A percentile compares a stretch with the other conserved stretches of the same genome.
These are phyloP conservation scores for Amaranthus hypochondriacus DNA, from an alignment of 148 eudicot genomes.

Conservation along the genomic window DNA sequence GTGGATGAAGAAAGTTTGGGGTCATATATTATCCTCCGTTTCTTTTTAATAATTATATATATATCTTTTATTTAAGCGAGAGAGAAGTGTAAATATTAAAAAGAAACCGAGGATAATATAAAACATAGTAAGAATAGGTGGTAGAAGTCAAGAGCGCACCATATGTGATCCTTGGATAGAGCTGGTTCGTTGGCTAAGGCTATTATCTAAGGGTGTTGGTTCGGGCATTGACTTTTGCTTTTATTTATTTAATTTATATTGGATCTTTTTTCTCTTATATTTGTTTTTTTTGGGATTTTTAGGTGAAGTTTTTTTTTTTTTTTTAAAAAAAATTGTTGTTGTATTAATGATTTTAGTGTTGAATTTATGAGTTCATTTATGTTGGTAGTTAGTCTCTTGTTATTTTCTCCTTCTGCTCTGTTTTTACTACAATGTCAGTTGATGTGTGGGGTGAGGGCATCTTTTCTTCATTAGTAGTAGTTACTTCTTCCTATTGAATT, in stretches of 20 bases:
- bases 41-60: no score
- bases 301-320: not conserved
- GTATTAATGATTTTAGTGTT: slow-evolving; percentile 24
- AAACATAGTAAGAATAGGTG: slow-evolving; percentile 22
- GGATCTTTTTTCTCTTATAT: not conserved
- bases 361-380: slow-evolving; percentile 31
- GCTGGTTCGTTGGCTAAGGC: slow-evolving; percentile 28
- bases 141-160: slow-evolving; percentile 99
- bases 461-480: no score
- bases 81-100: no score
- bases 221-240: slow-evolving; percentile 98
- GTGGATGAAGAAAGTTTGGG: not conserved
- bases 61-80: no score
- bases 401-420: not conserved
- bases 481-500: no score
- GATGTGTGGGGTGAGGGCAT: no score
- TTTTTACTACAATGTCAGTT: not conserved
- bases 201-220: slow-evolving; percentile 64
- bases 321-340: not conserved
- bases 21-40: no score
- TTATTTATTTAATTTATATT: slow-evolving; percentile 8
- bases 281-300: not conserved
- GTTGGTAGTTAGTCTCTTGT: slow-evolving; percentile 21
- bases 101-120: not conserved
- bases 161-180: slow-evolving; percentile 46